Evolutionary conservation across 2,329 filamentous ascomycete species (phyloP).

Genomic region (Aspergillus brasiliensis): DNA sequence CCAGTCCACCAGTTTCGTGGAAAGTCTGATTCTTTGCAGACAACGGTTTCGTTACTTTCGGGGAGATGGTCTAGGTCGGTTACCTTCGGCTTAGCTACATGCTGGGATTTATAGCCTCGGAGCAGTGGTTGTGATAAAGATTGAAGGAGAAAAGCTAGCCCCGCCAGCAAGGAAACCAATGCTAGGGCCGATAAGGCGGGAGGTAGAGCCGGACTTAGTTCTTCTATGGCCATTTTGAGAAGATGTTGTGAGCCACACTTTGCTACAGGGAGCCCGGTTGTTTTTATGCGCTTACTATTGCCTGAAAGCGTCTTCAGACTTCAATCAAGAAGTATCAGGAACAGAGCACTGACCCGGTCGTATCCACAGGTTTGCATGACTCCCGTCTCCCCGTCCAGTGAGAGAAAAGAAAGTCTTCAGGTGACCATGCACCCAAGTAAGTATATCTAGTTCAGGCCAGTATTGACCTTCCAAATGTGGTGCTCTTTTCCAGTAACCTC

Average conservation of each 20-base stretch:
- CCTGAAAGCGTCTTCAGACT: neutral
- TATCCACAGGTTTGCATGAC: neutral
- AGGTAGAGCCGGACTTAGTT: neutral
- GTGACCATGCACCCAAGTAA: neutral
- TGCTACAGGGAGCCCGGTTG: neutral
- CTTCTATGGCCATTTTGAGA: slow-evolving; percentile 1
- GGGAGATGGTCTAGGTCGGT: neutral
- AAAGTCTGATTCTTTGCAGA: slow-evolving; percentile 45
- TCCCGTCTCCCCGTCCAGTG: neutral
- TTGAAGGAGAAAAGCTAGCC: slow-evolving; percentile 15
- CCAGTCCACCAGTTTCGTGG: slow-evolving; percentile 44
- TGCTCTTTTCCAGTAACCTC: slow-evolving; percentile 17
- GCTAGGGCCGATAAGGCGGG: neutral
- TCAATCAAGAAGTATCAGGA: neutral
- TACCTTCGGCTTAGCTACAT: neutral
- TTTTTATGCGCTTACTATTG: too few relatives aligned
- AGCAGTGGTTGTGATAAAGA: neutral
- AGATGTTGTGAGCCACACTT: neutral
- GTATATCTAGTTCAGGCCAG: neutral
- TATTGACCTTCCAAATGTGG: slow-evolving; percentile 19
- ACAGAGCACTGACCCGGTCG: neutral
- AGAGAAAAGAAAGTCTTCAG: neutral
- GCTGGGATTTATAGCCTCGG: neutral
- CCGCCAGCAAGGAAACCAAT: slow-evolving; percentile 14
- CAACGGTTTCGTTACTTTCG: slow-evolving; percentile 9